Evolutionary conservation across 441 rosid species (phyloP).

Genomic region (Populus hybrid): DNA sequence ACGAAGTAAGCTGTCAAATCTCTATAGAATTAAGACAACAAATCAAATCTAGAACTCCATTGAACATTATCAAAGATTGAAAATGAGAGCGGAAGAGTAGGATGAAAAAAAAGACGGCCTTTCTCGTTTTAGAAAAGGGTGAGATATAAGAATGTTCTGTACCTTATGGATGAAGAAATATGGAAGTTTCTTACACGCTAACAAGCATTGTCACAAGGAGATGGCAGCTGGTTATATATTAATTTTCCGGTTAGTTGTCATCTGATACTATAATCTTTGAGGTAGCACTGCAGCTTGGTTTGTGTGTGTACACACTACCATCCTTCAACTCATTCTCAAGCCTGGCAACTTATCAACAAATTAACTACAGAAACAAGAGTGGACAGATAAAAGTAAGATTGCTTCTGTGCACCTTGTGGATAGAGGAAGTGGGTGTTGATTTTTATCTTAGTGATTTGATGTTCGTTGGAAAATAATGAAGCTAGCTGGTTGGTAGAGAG

Average conservation of each 20-base stretch:
- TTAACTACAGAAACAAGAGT: not conserved
- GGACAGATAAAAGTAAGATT: not conserved
- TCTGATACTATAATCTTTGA: not conserved
- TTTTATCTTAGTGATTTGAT: not conserved
- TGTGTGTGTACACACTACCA: not conserved
- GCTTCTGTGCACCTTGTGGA: conserved; percentile 3
- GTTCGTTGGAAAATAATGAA: conserved; percentile 3
- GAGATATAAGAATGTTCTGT: not conserved
- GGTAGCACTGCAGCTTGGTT: not conserved
- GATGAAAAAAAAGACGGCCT: not conserved
- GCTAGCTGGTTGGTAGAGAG: not conserved
- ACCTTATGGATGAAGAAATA: not conserved
- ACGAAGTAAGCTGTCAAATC: not conserved
- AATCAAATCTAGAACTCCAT: not conserved
- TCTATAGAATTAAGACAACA: not conserved
- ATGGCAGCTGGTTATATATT: not conserved
- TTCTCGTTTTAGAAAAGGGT: not conserved
- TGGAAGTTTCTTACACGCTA: not conserved
- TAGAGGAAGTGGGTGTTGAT: conserved; percentile 11
- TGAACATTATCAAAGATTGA: not conserved
- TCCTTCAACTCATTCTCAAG: not conserved
- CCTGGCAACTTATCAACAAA: not conserved
- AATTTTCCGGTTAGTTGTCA: not conserved
- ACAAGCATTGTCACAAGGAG: not conserved
- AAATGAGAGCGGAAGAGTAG: not conserved